phyloP scores from a whole-genome alignment of 352 stramenopile species.

The Phytophthora idaei region DNA sequence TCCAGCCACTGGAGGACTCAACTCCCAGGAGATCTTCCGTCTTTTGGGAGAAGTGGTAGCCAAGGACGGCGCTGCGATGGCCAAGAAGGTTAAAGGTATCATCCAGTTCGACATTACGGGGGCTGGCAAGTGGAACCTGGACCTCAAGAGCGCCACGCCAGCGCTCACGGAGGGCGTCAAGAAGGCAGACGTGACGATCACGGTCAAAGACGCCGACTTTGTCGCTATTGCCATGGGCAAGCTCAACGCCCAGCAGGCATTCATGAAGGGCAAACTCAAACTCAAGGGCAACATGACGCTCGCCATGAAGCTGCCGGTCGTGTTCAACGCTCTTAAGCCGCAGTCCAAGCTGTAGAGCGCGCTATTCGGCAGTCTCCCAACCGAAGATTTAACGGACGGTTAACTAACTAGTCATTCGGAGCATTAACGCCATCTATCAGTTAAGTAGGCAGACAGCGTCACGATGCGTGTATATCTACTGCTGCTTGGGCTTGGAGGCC shows the following conservation, averaged over 20 bases:
- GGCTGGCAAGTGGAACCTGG: constrained; percentile 77
- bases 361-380: too few species aligned
- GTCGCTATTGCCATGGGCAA: constrained; percentile 84
- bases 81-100: constrained; percentile 82
- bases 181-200: constrained; percentile 83
- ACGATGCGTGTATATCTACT: constrained; percentile 39
- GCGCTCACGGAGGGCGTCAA: constrained; percentile 66
- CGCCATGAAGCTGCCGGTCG: constrained; percentile 94
- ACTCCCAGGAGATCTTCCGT: constrained; percentile 76
- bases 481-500: constrained; percentile 61
- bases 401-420: constrained; percentile 2
- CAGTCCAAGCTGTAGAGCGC: constrained; percentile 67
- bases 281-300: constrained; percentile 96
- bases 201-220: constrained; percentile 78
- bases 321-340: constrained; percentile 91
- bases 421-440: constrained; percentile 3
- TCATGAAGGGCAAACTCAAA: constrained; percentile 96
- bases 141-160: constrained; percentile 71
- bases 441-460: constrained; percentile 1
- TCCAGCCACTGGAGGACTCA: constrained; percentile 39
- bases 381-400: too few species aligned
- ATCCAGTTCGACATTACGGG: constrained; percentile 83
- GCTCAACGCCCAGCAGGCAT: constrained; percentile 93
- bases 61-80: constrained; percentile 57
- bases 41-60: constrained; percentile 64